These are phyloP conservation scores for Phytomonas sp. DNA, from an alignment of 208 protist genomes.

Conservation along the genomic window DNA sequence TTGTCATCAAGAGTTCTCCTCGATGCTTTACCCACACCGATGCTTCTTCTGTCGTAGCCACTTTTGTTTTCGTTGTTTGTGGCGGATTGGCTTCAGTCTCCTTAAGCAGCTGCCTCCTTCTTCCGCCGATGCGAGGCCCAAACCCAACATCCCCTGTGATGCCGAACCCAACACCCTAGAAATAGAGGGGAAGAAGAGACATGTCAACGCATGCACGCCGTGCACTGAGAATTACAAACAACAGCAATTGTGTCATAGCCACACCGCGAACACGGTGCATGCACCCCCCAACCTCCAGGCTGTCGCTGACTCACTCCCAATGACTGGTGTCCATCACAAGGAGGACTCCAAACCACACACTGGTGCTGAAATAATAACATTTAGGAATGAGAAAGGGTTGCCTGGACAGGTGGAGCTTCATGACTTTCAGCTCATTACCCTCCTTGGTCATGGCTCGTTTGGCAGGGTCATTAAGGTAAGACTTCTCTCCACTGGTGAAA, in stretches of 20 bases:
- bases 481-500: slow-evolving; percentile 30
- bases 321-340: not conserved
- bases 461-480: slow-evolving; percentile 92
- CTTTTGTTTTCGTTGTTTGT: slow-evolving; percentile 55
- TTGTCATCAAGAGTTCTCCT: slow-evolving; percentile 35
- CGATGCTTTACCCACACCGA: slow-evolving; percentile 41
- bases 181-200: not conserved
- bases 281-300: slow-evolving; percentile 11
- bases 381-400: too few relatives aligned
- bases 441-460: slow-evolving; percentile 90
- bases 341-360: not conserved
- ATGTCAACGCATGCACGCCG: slow-evolving; percentile 35
- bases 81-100: slow-evolving; percentile 17
- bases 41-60: slow-evolving; percentile 61
- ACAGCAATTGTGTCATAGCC: slow-evolving; percentile 6
- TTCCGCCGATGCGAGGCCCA: slow-evolving; percentile 1
- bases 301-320: not conserved
- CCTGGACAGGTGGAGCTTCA: slow-evolving; percentile 30
- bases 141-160: not conserved
- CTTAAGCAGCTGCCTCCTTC: not conserved
- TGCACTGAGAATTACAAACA: slow-evolving; percentile 62
- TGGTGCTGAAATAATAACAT: not conserved
- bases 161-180: not conserved
- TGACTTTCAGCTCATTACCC: slow-evolving; percentile 85
- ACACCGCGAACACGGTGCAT: slow-evolving; percentile 2